Base-by-base conservation (phyloP, 768 basidiomycete genomes). In the Pleurotus pulmonarius region DNA sequence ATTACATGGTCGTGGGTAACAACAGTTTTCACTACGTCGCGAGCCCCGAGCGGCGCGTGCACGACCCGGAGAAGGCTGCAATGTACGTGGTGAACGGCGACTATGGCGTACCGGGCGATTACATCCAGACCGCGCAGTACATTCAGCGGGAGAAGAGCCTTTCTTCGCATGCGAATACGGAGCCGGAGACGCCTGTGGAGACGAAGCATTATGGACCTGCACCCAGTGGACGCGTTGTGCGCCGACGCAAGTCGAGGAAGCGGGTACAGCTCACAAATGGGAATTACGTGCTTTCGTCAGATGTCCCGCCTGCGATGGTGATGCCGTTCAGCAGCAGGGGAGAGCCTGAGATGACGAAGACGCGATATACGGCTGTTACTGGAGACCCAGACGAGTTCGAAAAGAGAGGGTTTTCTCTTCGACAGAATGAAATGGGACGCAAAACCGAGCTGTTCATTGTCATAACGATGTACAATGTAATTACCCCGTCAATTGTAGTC, bases 401-500 rank as follows among this genome's bases (percentile, higher is more conserved):
- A 70, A 82, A 79, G 66, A 83, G 83, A 46, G 87, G 90, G 9
- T 95, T 92, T 69, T 90, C 87, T 58, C 77, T 98, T 26, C 79
- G 94, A 49, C 95, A 97, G 67, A 88, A 88, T 65, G 82, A 90
- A 64, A 82, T 73, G 59, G 84, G 86, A 26, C 79, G 94, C 53
- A 81, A 87, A 56, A 97, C 94, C 11, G 95, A 98, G 65, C 68
- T 98, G 55, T 90, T 96, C 73, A 89, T 98, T 67, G 91, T 93
- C 57, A 90, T 98, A 64, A 98, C 94, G 20, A 94, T 97, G 93
- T 97, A 88, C 68, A 97, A 97, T 68, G 95, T 96, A 69, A 56
- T 63, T 60, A 16, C 34, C 7, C 48, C 3, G 48, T 24, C n/a
- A 24, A 39, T 40, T 20, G 49, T 29, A 26, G 56, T 52, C 7